Base-by-base conservation (phyloP, 1,284 basidiomycete genomes). In the Malassezia dermatis region DNA sequence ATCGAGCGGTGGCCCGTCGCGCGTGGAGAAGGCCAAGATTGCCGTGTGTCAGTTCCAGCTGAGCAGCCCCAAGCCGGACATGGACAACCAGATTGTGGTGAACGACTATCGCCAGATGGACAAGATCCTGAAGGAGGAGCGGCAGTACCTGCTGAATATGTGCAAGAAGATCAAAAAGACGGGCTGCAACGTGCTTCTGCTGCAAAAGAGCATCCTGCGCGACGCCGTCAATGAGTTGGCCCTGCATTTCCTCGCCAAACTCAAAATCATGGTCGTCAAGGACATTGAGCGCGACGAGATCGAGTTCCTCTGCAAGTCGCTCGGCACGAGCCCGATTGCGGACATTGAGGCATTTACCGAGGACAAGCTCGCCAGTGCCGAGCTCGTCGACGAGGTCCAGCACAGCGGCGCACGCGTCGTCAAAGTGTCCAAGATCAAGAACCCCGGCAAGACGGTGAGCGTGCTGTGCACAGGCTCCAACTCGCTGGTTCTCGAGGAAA, bases 71-170 rank as follows among this genome's bases (percentile, higher is more conserved):
- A 99, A 99, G 78, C 94, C 94, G 8, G 94, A 98, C 74, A 98
- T 99, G 94, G 94, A 99, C 78, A 98, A 98, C 79, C 95, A 94
- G 32, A 91, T 99, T 44, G 86, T 98, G 41, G 95, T 98, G 67
- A 98, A 95, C 70, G 93, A 98, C 78, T 99, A 99, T 79, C 85
- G 94, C 34, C 94, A 98, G 78, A 98, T 99, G 93, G 94, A 98
- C 81, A 96, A 95, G 77, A 93, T 98, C 61, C 85, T 99, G 76
- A 98, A 99, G 77, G 94, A 99, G 78, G 93, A 93, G 65, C 86
- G 93, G 44, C 89, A 94, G 78, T 98, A 99, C 76, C 82, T 99
- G 60, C 83, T 98, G 70, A 96, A 94, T 77, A 83, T 98, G 62
- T 94, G 89, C 84, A 98, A 98, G 78, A 91, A 89, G 78, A 98